Evolutionary conservation across 1,284 basidiomycete genomes (phyloP), one percentile per base, ranked within the genome.

Genomic region (Anthracocystis panici-leucophaei): DNA sequence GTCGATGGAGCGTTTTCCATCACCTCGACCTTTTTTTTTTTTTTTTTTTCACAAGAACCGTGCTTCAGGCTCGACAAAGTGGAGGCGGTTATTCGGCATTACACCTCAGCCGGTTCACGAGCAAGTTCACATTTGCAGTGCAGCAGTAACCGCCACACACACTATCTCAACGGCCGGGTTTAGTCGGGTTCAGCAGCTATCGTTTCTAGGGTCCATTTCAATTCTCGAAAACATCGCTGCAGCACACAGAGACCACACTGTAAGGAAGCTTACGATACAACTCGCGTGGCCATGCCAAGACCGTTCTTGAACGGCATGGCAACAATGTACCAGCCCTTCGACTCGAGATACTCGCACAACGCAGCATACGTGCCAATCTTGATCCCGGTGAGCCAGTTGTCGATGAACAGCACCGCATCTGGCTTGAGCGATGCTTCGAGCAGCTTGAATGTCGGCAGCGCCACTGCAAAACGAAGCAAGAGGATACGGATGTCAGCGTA

Each of bases 231-330:
- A 27, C 27, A 7, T 21, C 44, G 44, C 9, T 23, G 11, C 23
- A 12, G 12, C 42, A 23, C 23, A 10, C 21, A 25, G 11, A 33
- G 31, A 12, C 21, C 21, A 23, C 10, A 42, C 21, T 25, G 35
- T 9, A 41, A 42, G 10, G 3, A 21, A 48, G 42, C 18, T 27
- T 57, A 57, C 55, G 44, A 33, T 3, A 49, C 48, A 33, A 59
- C 52, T n/a, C 66, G 52, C 3, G 60, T 69, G 11, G 69, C 69
- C 51, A 72, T 65, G 14, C 69, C 69, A 6, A 72, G 56, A 8
- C 69, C 69, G n/a, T 72, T 72, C 59, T 72, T 66, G 60, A 72
- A 72, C 8, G 69, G 69, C 56, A 72, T n/a, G 2, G 64, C 55
- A 16, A 50, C 64, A 14, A 66, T 42, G 49, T 66, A 72, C 69